A percentile compares a stretch with the other conserved stretches of the same genome.
These are phyloP conservation scores for Blepharisma undulans DNA, from an alignment of 169 alveolate species.

Conservation along the genomic window DNA sequence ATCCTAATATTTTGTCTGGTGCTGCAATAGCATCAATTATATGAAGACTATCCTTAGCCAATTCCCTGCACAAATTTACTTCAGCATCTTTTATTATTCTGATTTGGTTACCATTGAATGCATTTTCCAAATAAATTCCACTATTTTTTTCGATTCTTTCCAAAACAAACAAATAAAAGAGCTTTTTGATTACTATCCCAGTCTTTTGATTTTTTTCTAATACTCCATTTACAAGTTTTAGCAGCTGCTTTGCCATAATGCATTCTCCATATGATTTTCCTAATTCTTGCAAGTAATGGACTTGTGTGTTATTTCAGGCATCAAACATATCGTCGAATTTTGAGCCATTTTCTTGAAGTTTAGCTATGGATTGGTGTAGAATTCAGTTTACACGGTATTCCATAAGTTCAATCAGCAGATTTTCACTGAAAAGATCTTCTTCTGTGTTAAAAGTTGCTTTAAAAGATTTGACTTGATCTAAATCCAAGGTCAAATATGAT, in stretches of 20 bases:
- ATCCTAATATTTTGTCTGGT: constrained; percentile 23
- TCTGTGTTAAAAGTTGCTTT: neutral
- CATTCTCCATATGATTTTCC: constrained; percentile 21
- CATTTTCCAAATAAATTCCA: constrained; percentile 9
- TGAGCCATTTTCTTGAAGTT: neutral
- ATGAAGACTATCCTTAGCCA: neutral
- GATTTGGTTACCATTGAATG: neutral
- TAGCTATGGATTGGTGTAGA: neutral
- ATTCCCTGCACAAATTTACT: neutral
- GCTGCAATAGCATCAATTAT: constrained; percentile 19
- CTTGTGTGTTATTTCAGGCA: constrained; percentile 28
- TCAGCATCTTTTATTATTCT: neutral
- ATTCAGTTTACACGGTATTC: neutral
- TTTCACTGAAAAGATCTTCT: neutral
- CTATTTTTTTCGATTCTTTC: neutral
- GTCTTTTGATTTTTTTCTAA: neutral
- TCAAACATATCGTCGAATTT: neutral
- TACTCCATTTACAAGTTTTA: neutral
- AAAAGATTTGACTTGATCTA: neutral
- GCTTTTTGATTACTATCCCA: neutral
- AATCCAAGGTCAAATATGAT: neutral
- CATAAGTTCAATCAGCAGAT: neutral
- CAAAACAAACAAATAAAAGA: neutral
- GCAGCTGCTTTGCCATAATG: neutral
- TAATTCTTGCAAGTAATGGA: constrained; percentile 1